A percentile compares a stretch with the other conserved stretches of the same genome.
These are phyloP conservation scores for Aspergillus carbonarius DNA, from an alignment of 2,329 filamentous ascomycete species.

Conservation along the genomic window DNA sequence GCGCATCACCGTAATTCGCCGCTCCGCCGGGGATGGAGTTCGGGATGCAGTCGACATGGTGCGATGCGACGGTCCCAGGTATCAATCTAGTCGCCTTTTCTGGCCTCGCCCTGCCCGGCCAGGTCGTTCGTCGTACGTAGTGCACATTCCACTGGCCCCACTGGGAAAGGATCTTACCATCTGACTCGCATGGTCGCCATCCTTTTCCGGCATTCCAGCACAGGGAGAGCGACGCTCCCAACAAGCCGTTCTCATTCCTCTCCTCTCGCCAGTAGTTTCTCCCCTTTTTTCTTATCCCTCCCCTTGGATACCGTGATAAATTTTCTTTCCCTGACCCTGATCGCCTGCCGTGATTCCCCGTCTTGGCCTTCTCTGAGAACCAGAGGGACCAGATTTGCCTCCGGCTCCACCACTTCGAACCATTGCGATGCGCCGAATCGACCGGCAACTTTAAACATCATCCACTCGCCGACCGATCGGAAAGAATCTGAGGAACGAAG, in stretches of 20 bases:
- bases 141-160: constrained; percentile 4
- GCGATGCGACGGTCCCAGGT: background rate
- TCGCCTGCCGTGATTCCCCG: background rate
- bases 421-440: constrained; percentile 7
- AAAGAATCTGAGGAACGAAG: constrained; percentile 6
- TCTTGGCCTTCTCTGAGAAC: background rate
- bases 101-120: background rate
- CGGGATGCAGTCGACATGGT: background rate
- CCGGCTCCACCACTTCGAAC: constrained; percentile 4
- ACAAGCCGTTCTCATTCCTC: background rate
- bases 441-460: background rate
- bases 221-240: constrained; percentile 2
- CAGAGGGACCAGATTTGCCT: background rate
- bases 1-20: background rate
- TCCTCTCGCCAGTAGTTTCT: background rate
- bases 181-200: constrained; percentile 13
- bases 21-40: background rate
- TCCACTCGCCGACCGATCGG: constrained; percentile 8
- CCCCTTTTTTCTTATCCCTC: background rate
- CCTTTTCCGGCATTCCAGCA: constrained; percentile 8
- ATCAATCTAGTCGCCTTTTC: background rate
- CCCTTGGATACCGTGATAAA: background rate
- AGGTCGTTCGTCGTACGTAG: too few relatives aligned
- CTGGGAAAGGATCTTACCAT: constrained; percentile 11
- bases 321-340: background rate